Conservation (phyloP, 2,329 filamentous ascomycete species). For the Talaromyces piceae region DNA sequence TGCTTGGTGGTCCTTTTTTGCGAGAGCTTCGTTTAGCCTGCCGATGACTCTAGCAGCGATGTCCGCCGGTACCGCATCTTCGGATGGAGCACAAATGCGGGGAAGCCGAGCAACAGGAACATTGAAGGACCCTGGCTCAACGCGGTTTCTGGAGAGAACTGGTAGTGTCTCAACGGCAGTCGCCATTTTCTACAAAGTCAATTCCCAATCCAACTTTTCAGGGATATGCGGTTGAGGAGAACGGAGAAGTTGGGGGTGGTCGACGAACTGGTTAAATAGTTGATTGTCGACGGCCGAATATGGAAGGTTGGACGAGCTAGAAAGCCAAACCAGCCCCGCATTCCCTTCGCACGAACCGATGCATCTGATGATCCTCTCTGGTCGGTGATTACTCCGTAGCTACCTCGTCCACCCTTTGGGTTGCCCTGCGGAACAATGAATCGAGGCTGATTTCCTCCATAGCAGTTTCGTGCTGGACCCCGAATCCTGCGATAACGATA, state of each 20-base stretch:
- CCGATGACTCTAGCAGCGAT: constrained; percentile 32
- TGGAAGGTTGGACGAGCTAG: neutral
- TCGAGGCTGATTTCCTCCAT: too few relatives aligned
- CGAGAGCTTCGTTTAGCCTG: constrained; percentile 34
- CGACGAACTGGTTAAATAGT: neutral
- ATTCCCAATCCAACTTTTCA: neutral
- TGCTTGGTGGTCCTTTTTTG: constrained; percentile 24
- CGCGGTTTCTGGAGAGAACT: constrained; percentile 34
- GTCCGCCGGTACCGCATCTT: constrained; percentile 16
- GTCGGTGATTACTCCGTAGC: too few relatives aligned
- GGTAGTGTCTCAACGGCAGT: neutral
- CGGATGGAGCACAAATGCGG: constrained; percentile 19
- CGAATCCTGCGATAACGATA: too few relatives aligned
- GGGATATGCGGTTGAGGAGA: neutral
- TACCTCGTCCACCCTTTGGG: too few relatives aligned
- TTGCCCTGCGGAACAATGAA: too few relatives aligned
- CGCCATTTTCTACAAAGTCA: neutral
- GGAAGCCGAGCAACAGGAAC: constrained; percentile 38
- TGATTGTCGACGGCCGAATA: neutral
- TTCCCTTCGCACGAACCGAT: neutral
- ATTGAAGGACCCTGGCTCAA: constrained; percentile 50
- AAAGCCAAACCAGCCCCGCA: neutral
- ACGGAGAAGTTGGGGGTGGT: neutral
- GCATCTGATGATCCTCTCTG: neutral
- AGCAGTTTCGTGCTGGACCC: too few relatives aligned